Conservation (phyloP, 257 asterid genomes). For the Rauvolfia tetraphylla region DNA sequence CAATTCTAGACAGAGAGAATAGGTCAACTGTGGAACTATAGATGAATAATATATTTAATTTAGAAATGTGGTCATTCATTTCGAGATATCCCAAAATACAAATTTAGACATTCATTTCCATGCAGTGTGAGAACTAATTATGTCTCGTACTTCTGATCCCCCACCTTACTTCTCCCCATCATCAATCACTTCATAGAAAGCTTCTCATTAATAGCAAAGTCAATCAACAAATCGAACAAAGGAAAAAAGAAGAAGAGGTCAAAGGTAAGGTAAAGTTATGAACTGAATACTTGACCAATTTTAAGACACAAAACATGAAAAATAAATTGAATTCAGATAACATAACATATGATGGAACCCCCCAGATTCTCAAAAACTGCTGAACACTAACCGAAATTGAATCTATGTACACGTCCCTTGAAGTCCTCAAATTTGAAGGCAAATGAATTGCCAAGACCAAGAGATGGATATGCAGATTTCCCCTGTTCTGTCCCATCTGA, state of each 20-base stretch:
- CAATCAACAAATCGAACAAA: background rate
- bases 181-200: background rate
- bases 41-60: no score
- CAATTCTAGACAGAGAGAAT: no score
- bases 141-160: background rate
- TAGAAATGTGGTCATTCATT: no score
- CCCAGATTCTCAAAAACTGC: background rate
- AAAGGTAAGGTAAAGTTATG: background rate
- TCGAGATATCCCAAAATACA: no score
- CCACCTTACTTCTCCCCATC: background rate
- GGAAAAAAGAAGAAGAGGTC: background rate
- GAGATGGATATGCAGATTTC: constrained; percentile 65
- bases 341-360: background rate
- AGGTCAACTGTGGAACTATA: no score
- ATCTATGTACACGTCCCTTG: constrained; percentile 72
- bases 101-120: no score
- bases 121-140: background rate
- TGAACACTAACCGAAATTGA: constrained; percentile 65
- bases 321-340: background rate
- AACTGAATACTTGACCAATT: background rate
- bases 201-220: background rate
- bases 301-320: background rate
- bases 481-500: constrained; percentile 58
- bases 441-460: constrained; percentile 73
- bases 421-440: constrained; percentile 76